phyloP scores from a whole-genome alignment of 1,284 basidiomycete genomes.

The Clitocybe nebularis region DNA sequence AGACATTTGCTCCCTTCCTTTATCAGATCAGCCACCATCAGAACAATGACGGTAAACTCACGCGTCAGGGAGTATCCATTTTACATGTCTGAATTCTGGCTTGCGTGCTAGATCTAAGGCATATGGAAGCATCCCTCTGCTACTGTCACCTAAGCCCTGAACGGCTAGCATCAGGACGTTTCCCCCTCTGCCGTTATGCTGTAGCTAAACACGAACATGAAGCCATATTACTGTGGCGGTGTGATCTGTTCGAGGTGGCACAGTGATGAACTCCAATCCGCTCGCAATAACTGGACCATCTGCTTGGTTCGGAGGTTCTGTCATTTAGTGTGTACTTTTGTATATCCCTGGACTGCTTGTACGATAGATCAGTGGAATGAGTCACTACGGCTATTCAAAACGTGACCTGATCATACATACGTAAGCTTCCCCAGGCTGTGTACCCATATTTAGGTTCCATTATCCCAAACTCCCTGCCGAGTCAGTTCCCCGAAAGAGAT shows the following conservation, averaged over 20 bases:
- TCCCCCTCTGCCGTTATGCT: background rate
- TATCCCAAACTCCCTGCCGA: too few relatives aligned
- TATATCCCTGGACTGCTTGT: too few relatives aligned
- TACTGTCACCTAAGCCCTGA: slow-evolving; percentile 24
- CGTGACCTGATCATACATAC: too few relatives aligned
- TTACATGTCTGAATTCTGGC: slow-evolving; percentile 22
- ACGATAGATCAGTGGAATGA: too few relatives aligned
- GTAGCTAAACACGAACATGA: background rate
- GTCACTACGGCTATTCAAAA: too few relatives aligned
- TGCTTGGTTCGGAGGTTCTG: too few relatives aligned
- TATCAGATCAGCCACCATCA: background rate
- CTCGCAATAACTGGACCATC: too few relatives aligned
- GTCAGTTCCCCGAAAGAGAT: too few relatives aligned
- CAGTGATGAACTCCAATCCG: background rate
- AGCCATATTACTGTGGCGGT: slow-evolving; percentile 6
- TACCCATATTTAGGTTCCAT: too few relatives aligned
- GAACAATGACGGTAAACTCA: slow-evolving; percentile 10
- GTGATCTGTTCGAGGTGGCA: background rate
- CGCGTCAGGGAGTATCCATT: slow-evolving; percentile 27
- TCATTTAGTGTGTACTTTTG: too few relatives aligned
- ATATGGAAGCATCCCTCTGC: slow-evolving; percentile 13
- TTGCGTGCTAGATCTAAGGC: slow-evolving; percentile 15
- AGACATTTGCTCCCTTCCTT: slow-evolving; percentile 16
- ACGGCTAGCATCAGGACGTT: background rate
- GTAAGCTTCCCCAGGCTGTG: too few relatives aligned